phyloP scores from a whole-genome alignment of 1,284 basidiomycete genomes.

The Heterobasidion occidentale region DNA sequence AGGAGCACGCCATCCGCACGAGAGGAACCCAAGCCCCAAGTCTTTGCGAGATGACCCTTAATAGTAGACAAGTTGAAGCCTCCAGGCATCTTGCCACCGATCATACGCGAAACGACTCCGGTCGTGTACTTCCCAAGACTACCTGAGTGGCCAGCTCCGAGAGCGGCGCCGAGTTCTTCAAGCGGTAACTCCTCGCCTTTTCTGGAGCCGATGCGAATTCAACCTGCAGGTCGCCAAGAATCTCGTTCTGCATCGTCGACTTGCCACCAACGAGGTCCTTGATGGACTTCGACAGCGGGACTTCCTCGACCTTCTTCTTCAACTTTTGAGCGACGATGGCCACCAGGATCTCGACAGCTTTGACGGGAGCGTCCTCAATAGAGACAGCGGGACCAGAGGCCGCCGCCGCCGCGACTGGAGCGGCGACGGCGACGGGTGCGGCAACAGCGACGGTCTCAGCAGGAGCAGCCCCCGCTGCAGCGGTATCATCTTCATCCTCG shows the following conservation, averaged over 20 bases:
- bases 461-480: conserved; percentile 31
- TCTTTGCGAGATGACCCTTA: conserved; percentile 83
- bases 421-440: conserved; percentile 34
- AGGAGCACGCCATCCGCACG: conserved; percentile 91
- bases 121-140: conserved; percentile 94
- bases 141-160: conserved; percentile 79
- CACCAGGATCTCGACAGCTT: conserved; percentile 84
- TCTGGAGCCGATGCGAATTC: conserved; percentile 91
- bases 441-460: conserved; percentile 37
- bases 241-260: conserved; percentile 96
- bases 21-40: conserved; percentile 87
- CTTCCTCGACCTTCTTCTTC: conserved; percentile 89
- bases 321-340: conserved; percentile 95
- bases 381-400: conserved; percentile 60
- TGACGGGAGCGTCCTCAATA: conserved; percentile 87
- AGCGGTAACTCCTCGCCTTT: conserved; percentile 96
- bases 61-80: conserved; percentile 96
- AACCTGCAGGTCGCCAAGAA: conserved; percentile 86
- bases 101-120: conserved; percentile 84
- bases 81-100: conserved; percentile 97
- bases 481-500: conserved; percentile 74
- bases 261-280: conserved; percentile 98
- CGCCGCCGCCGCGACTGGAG: conserved; percentile 36
- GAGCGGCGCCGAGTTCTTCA: conserved; percentile 87
- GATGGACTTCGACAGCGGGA: conserved; percentile 92